Conservation (phyloP, 495 filamentous ascomycete species). For the Thozetella sp. region DNA sequence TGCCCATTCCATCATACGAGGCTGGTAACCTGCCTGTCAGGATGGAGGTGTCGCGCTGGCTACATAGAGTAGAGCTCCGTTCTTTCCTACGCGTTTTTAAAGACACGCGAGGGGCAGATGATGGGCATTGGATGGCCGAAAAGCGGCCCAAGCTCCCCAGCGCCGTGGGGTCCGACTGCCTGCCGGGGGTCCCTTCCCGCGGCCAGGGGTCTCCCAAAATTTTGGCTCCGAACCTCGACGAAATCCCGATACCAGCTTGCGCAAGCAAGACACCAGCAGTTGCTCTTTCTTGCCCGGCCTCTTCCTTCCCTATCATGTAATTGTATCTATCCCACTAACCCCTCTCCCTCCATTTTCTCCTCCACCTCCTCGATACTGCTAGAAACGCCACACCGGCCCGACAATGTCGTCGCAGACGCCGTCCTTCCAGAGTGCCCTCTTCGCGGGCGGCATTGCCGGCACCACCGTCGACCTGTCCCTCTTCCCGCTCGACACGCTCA, state of each 20-base stretch:
- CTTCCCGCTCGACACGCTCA: conserved; percentile 90
- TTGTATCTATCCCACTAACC: too few relatives aligned
- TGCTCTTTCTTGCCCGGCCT: not conserved
- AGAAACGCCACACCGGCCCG: not conserved
- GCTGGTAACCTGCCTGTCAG: not conserved
- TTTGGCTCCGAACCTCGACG: not conserved
- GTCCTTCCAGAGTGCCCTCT: conserved; percentile 51
- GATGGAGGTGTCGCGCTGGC: not conserved
- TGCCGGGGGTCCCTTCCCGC: too few relatives aligned
- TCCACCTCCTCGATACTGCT: not conserved
- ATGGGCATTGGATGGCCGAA: not conserved
- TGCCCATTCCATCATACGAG: conserved; percentile 42
- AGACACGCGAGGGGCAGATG: not conserved
- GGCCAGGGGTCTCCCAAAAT: not conserved
- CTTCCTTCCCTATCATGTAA: not conserved
- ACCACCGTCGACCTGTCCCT: conserved; percentile 90
- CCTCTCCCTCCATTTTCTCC: conserved; percentile 4
- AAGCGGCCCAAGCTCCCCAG: conserved; percentile 1
- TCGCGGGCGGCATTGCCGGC: conserved; percentile 81
- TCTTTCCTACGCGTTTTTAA: too few relatives aligned
- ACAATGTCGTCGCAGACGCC: conserved; percentile 17
- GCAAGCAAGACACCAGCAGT: too few relatives aligned
- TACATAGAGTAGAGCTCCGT: not conserved
- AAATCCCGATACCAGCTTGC: too few relatives aligned
- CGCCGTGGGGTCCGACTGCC: too few relatives aligned